These are phyloP conservation scores for Lavandula angustifolia DNA, from an alignment of 257 asterid species.

Conservation along the genomic window DNA sequence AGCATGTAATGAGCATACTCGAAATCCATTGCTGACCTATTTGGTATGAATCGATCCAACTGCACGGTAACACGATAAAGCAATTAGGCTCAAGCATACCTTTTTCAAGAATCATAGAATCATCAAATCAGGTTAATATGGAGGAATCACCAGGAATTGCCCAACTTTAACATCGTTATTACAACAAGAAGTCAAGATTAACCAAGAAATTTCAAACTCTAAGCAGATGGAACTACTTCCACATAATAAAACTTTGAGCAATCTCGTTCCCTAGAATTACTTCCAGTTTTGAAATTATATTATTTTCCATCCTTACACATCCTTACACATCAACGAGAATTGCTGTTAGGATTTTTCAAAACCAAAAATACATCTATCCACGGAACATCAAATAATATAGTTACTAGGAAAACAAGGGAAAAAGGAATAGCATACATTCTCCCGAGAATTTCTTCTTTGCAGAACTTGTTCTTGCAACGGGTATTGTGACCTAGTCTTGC, in stretches of 20 bases:
- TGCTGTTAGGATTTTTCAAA: no score
- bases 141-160: no score
- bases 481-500: conserved; percentile 50
- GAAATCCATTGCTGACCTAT: conserved; percentile 91
- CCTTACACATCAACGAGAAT: no score
- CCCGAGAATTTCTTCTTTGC: conserved; percentile 58
- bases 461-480: conserved; percentile 69
- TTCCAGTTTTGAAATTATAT: no score
- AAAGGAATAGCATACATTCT: conserved; percentile 54
- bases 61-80: conserved; percentile 22
- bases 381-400: neutral
- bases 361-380: neutral
- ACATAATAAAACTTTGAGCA: no score
- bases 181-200: neutral
- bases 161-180: no score
- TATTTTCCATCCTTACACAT: no score
- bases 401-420: neutral
- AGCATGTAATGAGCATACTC: conserved; percentile 90
- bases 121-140: no score
- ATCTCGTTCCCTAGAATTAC: no score
- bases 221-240: neutral
- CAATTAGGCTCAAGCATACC: no score
- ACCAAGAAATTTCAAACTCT: neutral
- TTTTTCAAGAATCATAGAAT: no score
- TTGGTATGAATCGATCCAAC: conserved; percentile 98